A percentile compares a stretch with the other conserved stretches of the same genome.
These are phyloP conservation scores for Trichoderma sp. DNA, from an alignment of 2,329 filamentous ascomycete genomes.

Conservation along the genomic window DNA sequence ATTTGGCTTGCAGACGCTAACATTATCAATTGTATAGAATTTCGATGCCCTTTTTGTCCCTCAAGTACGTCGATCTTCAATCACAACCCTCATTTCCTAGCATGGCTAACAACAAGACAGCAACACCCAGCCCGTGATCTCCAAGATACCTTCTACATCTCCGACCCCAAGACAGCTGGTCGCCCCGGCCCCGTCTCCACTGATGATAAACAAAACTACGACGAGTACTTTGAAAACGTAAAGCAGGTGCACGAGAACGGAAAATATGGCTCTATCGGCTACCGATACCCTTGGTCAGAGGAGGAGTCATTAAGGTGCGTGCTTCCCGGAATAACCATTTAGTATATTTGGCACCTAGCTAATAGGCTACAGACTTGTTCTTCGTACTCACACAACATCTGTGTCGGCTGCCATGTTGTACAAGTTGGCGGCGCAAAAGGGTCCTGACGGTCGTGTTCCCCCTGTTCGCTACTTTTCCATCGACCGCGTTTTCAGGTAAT, in stretches of 20 bases:
- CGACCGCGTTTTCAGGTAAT: slow-evolving; percentile 81
- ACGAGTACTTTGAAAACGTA: slow-evolving; percentile 85
- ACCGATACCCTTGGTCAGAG: slow-evolving; percentile 88
- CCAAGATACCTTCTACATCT: slow-evolving; percentile 98
- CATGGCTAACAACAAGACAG: slow-evolving; percentile 23
- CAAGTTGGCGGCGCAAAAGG: slow-evolving; percentile 78
- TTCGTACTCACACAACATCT: slow-evolving; percentile 94
- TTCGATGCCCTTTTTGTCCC: slow-evolving; percentile 96
- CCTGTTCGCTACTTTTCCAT: slow-evolving; percentile 96
- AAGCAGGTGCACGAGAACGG: slow-evolving; percentile 83
- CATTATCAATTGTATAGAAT: slow-evolving; percentile 46
- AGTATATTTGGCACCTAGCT: not conserved
- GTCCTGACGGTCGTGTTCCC: slow-evolving; percentile 62
- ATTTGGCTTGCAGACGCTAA: not conserved
- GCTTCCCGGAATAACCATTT: not conserved
- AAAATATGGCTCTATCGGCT: slow-evolving; percentile 92
- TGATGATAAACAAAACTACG: slow-evolving; percentile 64
- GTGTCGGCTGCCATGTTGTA: slow-evolving; percentile 88
- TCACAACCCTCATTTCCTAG: fast-evolving
- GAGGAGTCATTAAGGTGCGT: slow-evolving; percentile 70
- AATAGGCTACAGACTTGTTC: slow-evolving; percentile 56
- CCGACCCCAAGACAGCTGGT: slow-evolving; percentile 77
- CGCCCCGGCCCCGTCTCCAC: slow-evolving; percentile 55
- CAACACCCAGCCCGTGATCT: slow-evolving; percentile 96
- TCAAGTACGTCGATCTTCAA: slow-evolving; percentile 42